These are phyloP conservation scores for Monosporascus sp. DNA, from an alignment of 2,329 filamentous ascomycete species.

Conservation along the genomic window DNA sequence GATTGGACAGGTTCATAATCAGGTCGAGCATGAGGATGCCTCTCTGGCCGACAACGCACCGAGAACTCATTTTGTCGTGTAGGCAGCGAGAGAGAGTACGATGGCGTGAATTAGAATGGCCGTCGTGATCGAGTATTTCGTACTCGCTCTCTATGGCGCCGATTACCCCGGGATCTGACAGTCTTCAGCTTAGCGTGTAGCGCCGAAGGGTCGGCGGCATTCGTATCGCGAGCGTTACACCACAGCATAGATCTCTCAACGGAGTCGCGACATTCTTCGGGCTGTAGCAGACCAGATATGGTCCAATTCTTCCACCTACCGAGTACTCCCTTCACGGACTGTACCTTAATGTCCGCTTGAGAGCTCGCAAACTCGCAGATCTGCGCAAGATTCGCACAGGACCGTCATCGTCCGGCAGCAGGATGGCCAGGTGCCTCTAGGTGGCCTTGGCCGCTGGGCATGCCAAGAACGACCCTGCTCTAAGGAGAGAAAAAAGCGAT, in stretches of 20 bases:
- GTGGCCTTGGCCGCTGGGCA: background rate
- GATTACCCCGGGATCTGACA: no score
- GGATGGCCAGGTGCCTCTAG: background rate
- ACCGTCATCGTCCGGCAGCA: background rate
- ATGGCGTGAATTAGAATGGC: no score
- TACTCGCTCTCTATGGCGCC: no score
- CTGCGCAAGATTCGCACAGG: background rate
- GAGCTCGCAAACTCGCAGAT: background rate
- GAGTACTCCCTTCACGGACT: background rate
- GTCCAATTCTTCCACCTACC: background rate
- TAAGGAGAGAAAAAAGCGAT: no score
- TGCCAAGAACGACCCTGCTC: background rate
- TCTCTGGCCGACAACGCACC: no score
- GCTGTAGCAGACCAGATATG: background rate
- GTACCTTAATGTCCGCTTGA: background rate
- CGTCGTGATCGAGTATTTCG: no score
- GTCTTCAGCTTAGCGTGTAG: no score
- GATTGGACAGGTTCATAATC: background rate
- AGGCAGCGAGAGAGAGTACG: no score
- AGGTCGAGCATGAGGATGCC: background rate
- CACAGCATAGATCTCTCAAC: background rate
- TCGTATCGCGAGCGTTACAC: no score
- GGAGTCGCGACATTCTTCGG: background rate
- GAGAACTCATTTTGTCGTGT: no score
- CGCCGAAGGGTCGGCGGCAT: no score